phyloP scores from a whole-genome alignment of 1,139 yeast species.

The Geotrichum macrosporum region DNA sequence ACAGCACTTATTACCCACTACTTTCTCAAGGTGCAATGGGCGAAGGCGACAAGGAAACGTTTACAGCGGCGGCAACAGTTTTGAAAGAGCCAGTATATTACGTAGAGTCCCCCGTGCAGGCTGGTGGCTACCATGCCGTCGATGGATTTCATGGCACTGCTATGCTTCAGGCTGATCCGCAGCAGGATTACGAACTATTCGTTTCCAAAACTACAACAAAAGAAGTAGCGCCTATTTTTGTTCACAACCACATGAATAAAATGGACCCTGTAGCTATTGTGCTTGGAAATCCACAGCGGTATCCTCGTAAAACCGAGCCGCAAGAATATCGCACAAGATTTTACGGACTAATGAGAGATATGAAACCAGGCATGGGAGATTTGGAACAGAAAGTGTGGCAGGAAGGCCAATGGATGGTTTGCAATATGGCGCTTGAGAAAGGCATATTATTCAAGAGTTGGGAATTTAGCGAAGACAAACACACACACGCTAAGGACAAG shows the following conservation, averaged over 20 bases:
- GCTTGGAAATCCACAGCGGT: neutral
- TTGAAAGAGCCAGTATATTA: conserved; percentile 59
- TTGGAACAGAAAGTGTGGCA: conserved; percentile 60
- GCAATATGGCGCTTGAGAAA: conserved; percentile 41
- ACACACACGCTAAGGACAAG: conserved; percentile 27
- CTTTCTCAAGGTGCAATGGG: conserved; percentile 83
- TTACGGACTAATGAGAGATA: conserved; percentile 52
- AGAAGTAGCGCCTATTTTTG: conserved; percentile 49
- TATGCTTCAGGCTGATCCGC: conserved; percentile 71
- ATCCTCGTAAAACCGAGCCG: conserved; percentile 7
- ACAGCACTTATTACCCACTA: conserved; percentile 73
- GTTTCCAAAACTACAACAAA: conserved; percentile 26
- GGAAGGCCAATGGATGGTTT: conserved; percentile 53
- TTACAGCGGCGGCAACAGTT: conserved; percentile 72
- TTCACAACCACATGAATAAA: conserved; percentile 65
- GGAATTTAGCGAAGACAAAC: too few species aligned
- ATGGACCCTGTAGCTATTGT: conserved; percentile 45
- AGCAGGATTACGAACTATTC: conserved; percentile 45
- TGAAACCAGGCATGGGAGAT: conserved; percentile 48
- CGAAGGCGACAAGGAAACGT: conserved; percentile 90
- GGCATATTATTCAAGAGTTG: conserved; percentile 47
- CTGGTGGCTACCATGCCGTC: conserved; percentile 49
- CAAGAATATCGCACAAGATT: conserved; percentile 27
- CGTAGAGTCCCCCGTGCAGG: conserved; percentile 54
- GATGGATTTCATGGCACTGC: conserved; percentile 56